Conservation (phyloP, 176 grass and related monocot species). For the Oryza punctata region DNA sequence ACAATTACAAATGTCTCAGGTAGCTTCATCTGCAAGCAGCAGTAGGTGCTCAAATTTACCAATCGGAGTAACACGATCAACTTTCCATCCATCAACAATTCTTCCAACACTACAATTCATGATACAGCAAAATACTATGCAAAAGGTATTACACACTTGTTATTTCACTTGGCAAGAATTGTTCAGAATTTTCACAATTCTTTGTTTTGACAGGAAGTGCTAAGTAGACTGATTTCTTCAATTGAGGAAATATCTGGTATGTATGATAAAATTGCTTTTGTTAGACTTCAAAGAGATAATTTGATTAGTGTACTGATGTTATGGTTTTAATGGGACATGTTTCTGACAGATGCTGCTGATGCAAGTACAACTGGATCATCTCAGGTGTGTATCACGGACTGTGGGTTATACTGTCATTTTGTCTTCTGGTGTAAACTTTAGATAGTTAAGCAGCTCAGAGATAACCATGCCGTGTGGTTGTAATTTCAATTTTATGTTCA, state of each 20-base stretch:
- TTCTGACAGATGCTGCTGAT: slow-evolving; percentile 48
- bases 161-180: background rate
- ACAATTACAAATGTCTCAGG: slow-evolving; percentile 43
- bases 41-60: slow-evolving; percentile 43
- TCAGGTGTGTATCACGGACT: slow-evolving; percentile 52
- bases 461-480: background rate
- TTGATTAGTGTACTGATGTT: slow-evolving; percentile 44
- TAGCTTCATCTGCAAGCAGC: slow-evolving; percentile 45
- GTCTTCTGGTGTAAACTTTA: slow-evolving; percentile 29
- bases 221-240: slow-evolving; percentile 81
- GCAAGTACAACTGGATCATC: slow-evolving; percentile 45
- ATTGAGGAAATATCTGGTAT: slow-evolving; percentile 77
- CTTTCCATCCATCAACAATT: slow-evolving; percentile 42
- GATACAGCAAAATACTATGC: slow-evolving; percentile 90
- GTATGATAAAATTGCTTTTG: slow-evolving; percentile 31
- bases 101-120: slow-evolving; percentile 78
- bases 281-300: slow-evolving; percentile 20
- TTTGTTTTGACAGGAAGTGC: slow-evolving; percentile 70
- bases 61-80: slow-evolving; percentile 40
- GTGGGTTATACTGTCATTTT: slow-evolving; percentile 6
- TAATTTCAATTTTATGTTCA: background rate
- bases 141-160: slow-evolving; percentile 61
- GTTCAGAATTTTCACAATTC: slow-evolving; percentile 26
- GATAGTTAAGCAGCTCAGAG: background rate
- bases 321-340: slow-evolving; percentile 36